Evolutionary conservation across 129 eudicot genomes (phyloP).

Genomic region (Chrysanthemum makinoi): DNA sequence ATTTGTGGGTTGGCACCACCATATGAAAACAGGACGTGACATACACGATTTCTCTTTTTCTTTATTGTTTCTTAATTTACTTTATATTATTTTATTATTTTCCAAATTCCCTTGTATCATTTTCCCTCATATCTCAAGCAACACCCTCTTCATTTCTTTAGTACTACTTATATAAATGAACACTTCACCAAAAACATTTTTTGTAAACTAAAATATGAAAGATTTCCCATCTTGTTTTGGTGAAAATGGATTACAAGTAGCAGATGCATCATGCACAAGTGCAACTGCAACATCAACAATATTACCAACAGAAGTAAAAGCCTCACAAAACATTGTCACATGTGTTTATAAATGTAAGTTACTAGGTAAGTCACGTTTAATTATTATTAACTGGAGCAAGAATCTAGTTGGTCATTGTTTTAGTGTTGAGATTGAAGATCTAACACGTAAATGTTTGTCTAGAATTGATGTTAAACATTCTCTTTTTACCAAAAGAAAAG

Average conservation of each 20-base stretch:
- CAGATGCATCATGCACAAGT: constrained; percentile 79
- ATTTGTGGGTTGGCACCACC: constrained; percentile 39
- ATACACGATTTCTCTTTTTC: constrained; percentile 23
- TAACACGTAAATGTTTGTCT: constrained; percentile 45
- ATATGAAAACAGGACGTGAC: constrained; percentile 29
- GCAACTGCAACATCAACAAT: constrained; percentile 9
- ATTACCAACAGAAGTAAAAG: constrained; percentile 25
- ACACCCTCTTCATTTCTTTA: too few relatives aligned
- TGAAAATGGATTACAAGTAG: constrained; percentile 83
- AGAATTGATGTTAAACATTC: constrained; percentile 77
- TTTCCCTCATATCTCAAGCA: too few relatives aligned
- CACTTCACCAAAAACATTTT: too few relatives aligned
- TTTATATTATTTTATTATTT: background rate
- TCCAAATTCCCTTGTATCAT: background rate
- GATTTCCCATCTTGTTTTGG: constrained; percentile 93
- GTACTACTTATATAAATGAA: too few relatives aligned
- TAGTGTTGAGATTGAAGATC: constrained; percentile 58
- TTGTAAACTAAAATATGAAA: constrained; percentile 44
- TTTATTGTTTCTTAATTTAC: background rate
- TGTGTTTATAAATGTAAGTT: constrained; percentile 62
- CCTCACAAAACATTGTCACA: constrained; percentile 64
- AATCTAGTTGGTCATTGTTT: constrained; percentile 78
- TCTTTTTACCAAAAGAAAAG: constrained; percentile 66
- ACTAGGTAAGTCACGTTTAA: constrained; percentile 61
- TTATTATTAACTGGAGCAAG: constrained; percentile 68